These are phyloP conservation scores for Magnaporthiopsis poae DNA, from an alignment of 2,329 filamentous ascomycete genomes.

Conservation along the genomic window DNA sequence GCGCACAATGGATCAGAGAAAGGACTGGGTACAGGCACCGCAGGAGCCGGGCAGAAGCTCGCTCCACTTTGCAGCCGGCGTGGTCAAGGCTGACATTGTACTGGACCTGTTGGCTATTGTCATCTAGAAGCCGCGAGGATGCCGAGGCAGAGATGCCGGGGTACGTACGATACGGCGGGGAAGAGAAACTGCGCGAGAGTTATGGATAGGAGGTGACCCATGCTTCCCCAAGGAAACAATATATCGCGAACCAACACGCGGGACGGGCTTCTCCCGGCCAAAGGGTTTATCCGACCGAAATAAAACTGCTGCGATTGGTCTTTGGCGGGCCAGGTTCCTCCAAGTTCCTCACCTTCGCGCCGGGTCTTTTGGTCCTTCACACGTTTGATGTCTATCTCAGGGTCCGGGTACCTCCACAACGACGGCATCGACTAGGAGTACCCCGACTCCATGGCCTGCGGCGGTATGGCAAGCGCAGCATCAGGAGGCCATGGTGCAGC, in stretches of 20 bases:
- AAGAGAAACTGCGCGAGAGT: slow-evolving; percentile 16
- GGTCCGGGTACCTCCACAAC: slow-evolving; percentile 46
- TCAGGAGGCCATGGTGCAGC: no score
- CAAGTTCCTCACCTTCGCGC: slow-evolving; percentile 49
- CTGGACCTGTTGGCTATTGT: slow-evolving; percentile 39
- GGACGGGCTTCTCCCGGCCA: slow-evolving; percentile 28
- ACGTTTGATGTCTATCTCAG: slow-evolving; percentile 53
- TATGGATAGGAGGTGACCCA: neutral
- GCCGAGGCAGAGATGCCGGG: neutral
- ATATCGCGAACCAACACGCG: slow-evolving; percentile 13
- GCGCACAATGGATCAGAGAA: neutral
- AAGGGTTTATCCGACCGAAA: slow-evolving; percentile 35
- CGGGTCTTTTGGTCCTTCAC: slow-evolving; percentile 53
- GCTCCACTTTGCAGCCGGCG: slow-evolving; percentile 29
- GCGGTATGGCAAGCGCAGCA: slow-evolving; percentile 32
- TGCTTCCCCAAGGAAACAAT: neutral
- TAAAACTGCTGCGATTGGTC: slow-evolving; percentile 42
- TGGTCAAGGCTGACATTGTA: slow-evolving; percentile 36
- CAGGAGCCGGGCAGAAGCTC: slow-evolving; percentile 13
- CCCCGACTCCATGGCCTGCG: slow-evolving; percentile 46
- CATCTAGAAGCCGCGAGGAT: slow-evolving; percentile 15
- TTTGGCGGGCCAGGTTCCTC: slow-evolving; percentile 44
- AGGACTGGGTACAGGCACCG: slow-evolving; percentile 19
- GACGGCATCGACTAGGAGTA: slow-evolving; percentile 39
- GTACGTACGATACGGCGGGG: slow-evolving; percentile 27